These are phyloP conservation scores for Russula griseocarnosa DNA, from an alignment of 768 basidiomycete genomes.

Conservation along the genomic window DNA sequence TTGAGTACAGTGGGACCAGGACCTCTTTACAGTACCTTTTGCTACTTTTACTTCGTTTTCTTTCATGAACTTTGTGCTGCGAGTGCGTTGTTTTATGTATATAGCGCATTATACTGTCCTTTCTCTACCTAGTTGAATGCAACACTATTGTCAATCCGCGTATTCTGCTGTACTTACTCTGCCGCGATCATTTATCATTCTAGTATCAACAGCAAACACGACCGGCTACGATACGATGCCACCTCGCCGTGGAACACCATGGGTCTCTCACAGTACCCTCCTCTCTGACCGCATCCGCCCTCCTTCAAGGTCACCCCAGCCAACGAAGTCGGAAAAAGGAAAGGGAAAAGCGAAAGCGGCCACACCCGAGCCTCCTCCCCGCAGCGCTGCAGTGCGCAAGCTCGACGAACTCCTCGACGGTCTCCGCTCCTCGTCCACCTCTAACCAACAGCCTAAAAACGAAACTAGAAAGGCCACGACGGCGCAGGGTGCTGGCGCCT, in stretches of 20 bases:
- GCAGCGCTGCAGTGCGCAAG: slow-evolving; percentile 17
- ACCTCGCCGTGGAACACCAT: slow-evolving; percentile 15
- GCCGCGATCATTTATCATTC: no score
- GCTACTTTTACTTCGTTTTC: not conserved
- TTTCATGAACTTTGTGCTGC: not conserved
- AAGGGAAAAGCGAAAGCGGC: slow-evolving; percentile 22
- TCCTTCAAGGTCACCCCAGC: not conserved
- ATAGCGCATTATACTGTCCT: not conserved
- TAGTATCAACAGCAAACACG: no score
- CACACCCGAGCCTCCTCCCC: slow-evolving; percentile 10
- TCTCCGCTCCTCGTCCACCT: slow-evolving; percentile 2
- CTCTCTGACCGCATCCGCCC: slow-evolving; percentile 17
- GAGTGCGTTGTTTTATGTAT: slow-evolving; percentile 1
- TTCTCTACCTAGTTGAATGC: not conserved
- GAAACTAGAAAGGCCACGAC: not conserved
- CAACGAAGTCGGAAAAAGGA: slow-evolving; percentile 11
- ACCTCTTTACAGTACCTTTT: not conserved
- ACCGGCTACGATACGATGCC: slow-evolving; percentile 10
- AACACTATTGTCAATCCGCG: not conserved
- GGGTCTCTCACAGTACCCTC: slow-evolving; percentile 8
- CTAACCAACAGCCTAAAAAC: not conserved
- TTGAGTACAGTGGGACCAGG: not conserved
- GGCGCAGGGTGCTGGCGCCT: not conserved
- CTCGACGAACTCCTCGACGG: slow-evolving; percentile 25
- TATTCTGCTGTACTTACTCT: no score